These are phyloP conservation scores for Fraxinus sp. DNA, from an alignment of 305 asterid genomes.

Conservation along the genomic window DNA sequence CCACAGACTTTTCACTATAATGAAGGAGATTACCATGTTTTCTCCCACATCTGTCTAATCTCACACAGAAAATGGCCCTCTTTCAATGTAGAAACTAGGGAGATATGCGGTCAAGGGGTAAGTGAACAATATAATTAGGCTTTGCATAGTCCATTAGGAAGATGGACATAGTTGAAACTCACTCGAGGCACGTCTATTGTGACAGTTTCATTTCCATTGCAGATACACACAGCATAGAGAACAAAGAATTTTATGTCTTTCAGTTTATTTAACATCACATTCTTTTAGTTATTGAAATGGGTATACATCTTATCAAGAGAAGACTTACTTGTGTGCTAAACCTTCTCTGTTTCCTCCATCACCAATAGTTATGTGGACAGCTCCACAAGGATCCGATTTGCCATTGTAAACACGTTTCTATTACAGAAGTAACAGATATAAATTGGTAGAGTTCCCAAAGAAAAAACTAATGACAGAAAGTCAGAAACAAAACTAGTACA, in stretches of 20 bases:
- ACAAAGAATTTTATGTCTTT: background rate
- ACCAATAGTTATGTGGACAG: constrained; percentile 53
- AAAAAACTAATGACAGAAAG: background rate
- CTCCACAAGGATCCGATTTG: constrained; percentile 42
- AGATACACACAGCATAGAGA: background rate
- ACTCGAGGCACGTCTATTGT: background rate
- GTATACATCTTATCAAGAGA: background rate
- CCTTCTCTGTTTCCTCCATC: constrained; percentile 61
- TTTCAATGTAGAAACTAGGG: background rate
- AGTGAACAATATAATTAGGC: background rate
- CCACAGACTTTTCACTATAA: background rate
- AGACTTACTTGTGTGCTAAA: constrained; percentile 42
- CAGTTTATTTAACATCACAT: background rate
- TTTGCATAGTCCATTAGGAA: background rate
- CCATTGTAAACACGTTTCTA: constrained; percentile 46
- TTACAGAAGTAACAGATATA: constrained; percentile 18
- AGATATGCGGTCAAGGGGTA: background rate
- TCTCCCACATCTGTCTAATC: background rate
- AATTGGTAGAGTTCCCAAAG: constrained; percentile 13
- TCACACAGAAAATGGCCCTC: background rate
- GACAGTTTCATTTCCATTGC: background rate
- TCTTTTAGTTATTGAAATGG: background rate
- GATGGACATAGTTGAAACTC: background rate
- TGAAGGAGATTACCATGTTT: background rate
- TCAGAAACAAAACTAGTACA: background rate